Evolutionary conservation across 176 grass and related monocot genomes (phyloP), one percentile per base, ranked within the genome.

Genomic region (Aegilops umbellulata): DNA sequence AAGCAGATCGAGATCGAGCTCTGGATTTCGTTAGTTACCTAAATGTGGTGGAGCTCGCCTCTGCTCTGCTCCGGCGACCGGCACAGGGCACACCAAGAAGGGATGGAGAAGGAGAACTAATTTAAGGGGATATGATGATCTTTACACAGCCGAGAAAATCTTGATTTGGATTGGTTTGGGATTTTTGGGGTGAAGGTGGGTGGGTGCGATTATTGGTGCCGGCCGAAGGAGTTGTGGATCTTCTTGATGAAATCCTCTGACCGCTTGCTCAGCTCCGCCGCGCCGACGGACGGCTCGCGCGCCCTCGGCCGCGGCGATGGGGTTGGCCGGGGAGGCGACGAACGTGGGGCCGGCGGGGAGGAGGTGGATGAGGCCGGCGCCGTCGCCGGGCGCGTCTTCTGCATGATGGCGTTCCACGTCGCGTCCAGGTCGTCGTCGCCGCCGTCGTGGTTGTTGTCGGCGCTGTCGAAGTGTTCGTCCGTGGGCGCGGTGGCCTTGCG

Each of bases 211-310:
- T 58, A 88, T 55, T 81, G 85, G 4, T 82, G 38, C 2, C 86
- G 76, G 25, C 72, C 72, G 82, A 91, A 91, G 15, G 90, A 91
- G 81, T 95, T 70, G 82, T 86, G 89, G 77, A 69, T 94, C 88
- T 88, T 98, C 90, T 86, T 94, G 84, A 98, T 95, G 84, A 98
- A 98, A 38, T 98, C 91, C 49, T 98, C 93, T 9, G 94, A 92
- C 29, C 91, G 90, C 78, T 41, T 84, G 84, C 84, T 95, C 91
- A 94, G 78, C 84, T 98, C 96, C 65, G 87, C 91, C 8, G 80
- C 83, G 49, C 86, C 88, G 1, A 83, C 87, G 8, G 93, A 88
- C 6, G 82, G 71, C 66, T 91, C 88, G 4, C 81, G 67, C 20
- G 82, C 89, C 10, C 51, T 35, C 8, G 85, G 19, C 57, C 49